A percentile compares a stretch with the other conserved stretches of the same genome.
These are phyloP conservation scores for Colletotrichum shisoi DNA, from an alignment of 2,329 filamentous ascomycete genomes.

Conservation along the genomic window DNA sequence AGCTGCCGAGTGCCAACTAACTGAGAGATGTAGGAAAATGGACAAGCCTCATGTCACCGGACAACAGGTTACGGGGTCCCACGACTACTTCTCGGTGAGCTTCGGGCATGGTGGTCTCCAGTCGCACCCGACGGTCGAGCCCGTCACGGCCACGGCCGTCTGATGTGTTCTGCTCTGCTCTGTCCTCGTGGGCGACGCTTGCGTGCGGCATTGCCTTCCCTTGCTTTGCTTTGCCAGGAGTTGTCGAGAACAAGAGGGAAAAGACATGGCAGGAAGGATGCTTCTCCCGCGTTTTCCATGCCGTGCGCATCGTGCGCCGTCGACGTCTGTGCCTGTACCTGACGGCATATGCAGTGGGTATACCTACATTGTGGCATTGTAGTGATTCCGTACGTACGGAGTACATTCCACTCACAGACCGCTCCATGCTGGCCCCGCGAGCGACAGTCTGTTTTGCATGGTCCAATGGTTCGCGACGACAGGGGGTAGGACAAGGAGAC, in stretches of 20 bases:
- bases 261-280: background rate
- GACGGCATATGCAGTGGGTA: background rate
- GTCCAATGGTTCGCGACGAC: slow-evolving; percentile 10
- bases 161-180: background rate
- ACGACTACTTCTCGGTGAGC: background rate
- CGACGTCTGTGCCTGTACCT: background rate
- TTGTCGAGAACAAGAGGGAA: background rate
- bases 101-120: slow-evolving; percentile 7
- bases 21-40: background rate
- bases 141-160: background rate
- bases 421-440: background rate
- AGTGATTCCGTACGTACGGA: no score
- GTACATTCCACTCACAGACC: slow-evolving; percentile 1
- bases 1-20: background rate
- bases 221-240: background rate
- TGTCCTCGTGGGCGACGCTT: slow-evolving; percentile 12
- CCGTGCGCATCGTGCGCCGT: background rate
- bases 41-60: background rate
- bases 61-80: background rate
- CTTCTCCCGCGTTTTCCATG: slow-evolving; percentile 13
- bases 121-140: slow-evolving; percentile 15
- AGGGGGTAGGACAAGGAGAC: background rate
- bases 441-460: slow-evolving; percentile 3
- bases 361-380: no score
- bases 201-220: slow-evolving; percentile 3